Evolutionary conservation across 768 basidiomycete genomes (phyloP), one percentile per base, ranked within the genome.

Genomic region (Russula griseocarnosa): DNA sequence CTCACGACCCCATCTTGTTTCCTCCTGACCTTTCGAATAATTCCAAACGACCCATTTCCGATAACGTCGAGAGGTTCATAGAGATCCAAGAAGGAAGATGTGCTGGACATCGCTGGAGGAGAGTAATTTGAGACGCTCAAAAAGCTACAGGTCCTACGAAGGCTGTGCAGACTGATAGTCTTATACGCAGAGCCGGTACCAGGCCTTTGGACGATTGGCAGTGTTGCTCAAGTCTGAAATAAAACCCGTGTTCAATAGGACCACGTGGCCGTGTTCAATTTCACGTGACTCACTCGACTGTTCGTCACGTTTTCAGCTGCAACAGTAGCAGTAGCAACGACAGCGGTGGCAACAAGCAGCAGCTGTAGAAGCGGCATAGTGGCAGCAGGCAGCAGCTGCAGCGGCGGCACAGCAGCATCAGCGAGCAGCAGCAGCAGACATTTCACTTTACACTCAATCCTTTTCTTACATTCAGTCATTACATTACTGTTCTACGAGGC

Each of bases 31-130:
- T 98, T 98, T 64, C 94, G 86, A 68, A 99, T 99, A 65, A 98
- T 92, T 1, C 97, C 97, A 78, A 99, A 99, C 5, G 91, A 92
- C 30, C 97, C 97, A 70, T 95, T 98, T 5, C 97, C 97, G 53
- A 99, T 96, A 62, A 97, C 82, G 67, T 95, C 94, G 53, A 94
- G 80, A 8, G 92, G 79, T 66, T 94, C 92, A 71, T 96, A 98
- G 55, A 83, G 81, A 69, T 90, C 90, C 24, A 95, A 78, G 68
- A 86, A 71, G 16, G 73, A 69, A 36, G 74, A 67, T 69, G 74
- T 71, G 49, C 58, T 46, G 60, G 67, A 66, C 51, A 64, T 63
- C 14, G 55, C 28, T 9, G 11, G 61, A 50, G 28, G 24, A 30
- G 36, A 14, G 20, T 50, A 24, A 14, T 32, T 56, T 44, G 49